phyloP scores from a whole-genome alignment of 2,329 filamentous ascomycete genomes.

The Anthostomella pinea region DNA sequence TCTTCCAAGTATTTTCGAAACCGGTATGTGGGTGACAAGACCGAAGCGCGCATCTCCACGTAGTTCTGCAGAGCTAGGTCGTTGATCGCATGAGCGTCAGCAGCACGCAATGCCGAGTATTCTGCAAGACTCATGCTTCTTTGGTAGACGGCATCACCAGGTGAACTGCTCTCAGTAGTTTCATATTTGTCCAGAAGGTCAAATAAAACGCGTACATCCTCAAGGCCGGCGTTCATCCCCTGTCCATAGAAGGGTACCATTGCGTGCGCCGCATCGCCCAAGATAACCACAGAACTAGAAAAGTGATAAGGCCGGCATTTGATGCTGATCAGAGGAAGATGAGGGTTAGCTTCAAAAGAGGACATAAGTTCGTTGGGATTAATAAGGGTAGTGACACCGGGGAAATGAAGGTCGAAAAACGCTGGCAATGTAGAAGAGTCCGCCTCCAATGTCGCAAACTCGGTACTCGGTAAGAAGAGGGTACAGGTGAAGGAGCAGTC shows the following conservation, averaged over 20 bases:
- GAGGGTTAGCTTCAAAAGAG: conserved; percentile 80
- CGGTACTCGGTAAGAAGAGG: conserved; percentile 74
- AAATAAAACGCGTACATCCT: conserved; percentile 90
- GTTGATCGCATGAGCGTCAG: conserved; percentile 86
- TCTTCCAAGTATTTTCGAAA: conserved; percentile 87
- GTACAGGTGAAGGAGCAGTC: conserved; percentile 95
- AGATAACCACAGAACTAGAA: conserved; percentile 70
- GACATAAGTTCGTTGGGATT: conserved; percentile 62
- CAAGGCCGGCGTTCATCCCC: conserved; percentile 94
- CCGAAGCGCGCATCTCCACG: conserved; percentile 85
- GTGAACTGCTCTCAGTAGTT: conserved; percentile 42
- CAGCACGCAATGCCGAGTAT: conserved; percentile 71
- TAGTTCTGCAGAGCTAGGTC: conserved; percentile 91
- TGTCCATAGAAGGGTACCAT: conserved; percentile 99
- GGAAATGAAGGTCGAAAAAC: conserved; percentile 84
- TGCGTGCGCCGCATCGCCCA: conserved; percentile 93
- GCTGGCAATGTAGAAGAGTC: conserved; percentile 56
- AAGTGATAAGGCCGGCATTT: conserved; percentile 91
- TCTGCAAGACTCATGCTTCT: conserved; percentile 69
- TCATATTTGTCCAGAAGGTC: conserved; percentile 70
- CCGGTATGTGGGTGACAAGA: conserved; percentile 73
- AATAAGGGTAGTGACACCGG: conserved; percentile 76
- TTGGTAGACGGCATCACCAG: conserved; percentile 54
- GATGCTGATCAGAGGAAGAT: conserved; percentile 88
- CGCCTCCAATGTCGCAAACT: conserved; percentile 67